A percentile compares a stretch with the other conserved stretches of the same genome.
Evolutionary conservation across 441 rosid species (phyloP).

Genomic region (Erodium chrysanthum): DNA sequence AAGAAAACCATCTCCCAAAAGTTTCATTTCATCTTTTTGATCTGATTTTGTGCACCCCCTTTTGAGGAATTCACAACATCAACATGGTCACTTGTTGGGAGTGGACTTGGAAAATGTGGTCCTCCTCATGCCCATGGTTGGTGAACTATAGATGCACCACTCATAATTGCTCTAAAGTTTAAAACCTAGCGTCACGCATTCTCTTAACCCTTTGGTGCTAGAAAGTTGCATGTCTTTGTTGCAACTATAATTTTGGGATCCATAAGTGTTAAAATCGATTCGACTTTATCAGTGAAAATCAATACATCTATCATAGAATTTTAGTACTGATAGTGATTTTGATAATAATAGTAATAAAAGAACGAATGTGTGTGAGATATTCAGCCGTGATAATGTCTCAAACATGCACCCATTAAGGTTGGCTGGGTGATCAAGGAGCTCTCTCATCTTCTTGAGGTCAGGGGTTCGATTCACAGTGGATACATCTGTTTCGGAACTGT

Average conservation of each 20-base stretch:
- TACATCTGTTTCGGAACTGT: too few relatives aligned
- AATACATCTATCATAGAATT: too few relatives aligned
- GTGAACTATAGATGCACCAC: not conserved
- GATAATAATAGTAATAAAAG: too few relatives aligned
- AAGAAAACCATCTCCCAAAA: not conserved
- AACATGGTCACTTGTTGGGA: not conserved
- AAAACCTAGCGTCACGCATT: not conserved
- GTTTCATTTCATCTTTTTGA: not conserved
- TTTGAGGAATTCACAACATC: constrained; percentile 4
- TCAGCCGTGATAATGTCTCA: too few relatives aligned
- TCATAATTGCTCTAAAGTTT: not conserved
- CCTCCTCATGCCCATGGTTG: not conserved
- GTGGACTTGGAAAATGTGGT: not conserved
- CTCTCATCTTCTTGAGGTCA: too few relatives aligned
- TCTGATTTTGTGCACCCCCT: not conserved
- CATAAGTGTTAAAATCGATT: not conserved
- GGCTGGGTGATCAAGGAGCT: too few relatives aligned
- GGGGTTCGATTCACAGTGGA: too few relatives aligned
- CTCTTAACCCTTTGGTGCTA: not conserved
- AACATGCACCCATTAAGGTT: too few relatives aligned
- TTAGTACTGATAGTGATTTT: too few relatives aligned
- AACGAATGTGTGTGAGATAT: too few relatives aligned
- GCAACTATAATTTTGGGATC: not conserved
- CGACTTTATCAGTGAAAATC: too few relatives aligned
- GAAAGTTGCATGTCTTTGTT: not conserved